Conservation (phyloP, 768 basidiomycete genomes). For the Glaciozyma martinii region DNA sequence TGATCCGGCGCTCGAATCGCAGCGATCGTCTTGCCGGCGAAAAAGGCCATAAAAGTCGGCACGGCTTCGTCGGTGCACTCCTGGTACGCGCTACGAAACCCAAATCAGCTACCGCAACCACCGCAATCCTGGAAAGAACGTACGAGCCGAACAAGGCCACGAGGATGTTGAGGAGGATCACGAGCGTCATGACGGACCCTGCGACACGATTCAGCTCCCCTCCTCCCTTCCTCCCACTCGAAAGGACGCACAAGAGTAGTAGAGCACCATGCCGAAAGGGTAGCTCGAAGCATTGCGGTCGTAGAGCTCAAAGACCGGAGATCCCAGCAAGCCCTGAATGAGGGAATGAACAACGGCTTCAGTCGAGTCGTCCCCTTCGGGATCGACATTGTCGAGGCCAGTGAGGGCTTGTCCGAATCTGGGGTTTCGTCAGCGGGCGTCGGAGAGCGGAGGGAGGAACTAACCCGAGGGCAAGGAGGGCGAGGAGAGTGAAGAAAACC, state of each 20-base stretch:
- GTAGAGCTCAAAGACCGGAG: constrained; percentile 32
- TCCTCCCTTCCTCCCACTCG: not conserved
- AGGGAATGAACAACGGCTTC: constrained; percentile 39
- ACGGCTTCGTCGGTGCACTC: constrained; percentile 38
- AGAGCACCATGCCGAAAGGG: constrained; percentile 31
- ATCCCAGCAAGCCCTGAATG: constrained; percentile 42
- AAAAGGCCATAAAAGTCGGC: constrained; percentile 40
- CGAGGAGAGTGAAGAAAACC: constrained; percentile 42
- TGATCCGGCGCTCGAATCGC: constrained; percentile 35
- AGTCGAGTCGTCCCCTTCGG: constrained; percentile 32
- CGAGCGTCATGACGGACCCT: constrained; percentile 42
- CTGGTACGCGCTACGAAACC: not conserved
- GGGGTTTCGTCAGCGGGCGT: not conserved
- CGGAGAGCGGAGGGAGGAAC: not conserved
- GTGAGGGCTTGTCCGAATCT: constrained; percentile 43
- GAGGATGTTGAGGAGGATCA: constrained; percentile 46
- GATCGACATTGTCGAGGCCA: constrained; percentile 44
- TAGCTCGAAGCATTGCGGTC: constrained; percentile 7
- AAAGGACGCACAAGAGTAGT: constrained; percentile 6
- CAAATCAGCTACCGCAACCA: not conserved
- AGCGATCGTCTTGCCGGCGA: constrained; percentile 41
- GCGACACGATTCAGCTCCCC: constrained; percentile 11
- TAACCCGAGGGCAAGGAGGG: constrained; percentile 18
- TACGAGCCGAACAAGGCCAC: constrained; percentile 42
- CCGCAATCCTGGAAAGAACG: constrained; percentile 23